A percentile compares a stretch with the other conserved stretches of the same genome.
Evolutionary conservation across 805 yeast genomes (phyloP).

Genomic region (Lachancea quebecensis): DNA sequence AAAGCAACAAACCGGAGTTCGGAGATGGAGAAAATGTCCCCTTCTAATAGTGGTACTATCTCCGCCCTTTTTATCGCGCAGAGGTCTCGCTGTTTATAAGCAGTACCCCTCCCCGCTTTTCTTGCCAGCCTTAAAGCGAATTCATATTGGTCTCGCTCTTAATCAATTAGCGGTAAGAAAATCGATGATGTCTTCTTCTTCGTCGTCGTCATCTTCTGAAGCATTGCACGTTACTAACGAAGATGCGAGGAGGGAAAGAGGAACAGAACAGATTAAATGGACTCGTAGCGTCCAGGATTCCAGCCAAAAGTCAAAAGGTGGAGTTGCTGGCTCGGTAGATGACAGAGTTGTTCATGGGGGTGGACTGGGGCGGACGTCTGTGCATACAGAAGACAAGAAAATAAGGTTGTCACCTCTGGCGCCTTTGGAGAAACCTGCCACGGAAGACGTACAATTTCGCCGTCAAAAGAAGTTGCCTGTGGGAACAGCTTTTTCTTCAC

Average conservation of each 20-base stretch:
- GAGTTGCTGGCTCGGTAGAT: not conserved
- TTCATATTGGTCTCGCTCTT: no score
- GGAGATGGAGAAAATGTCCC: no score
- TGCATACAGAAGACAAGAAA: not conserved
- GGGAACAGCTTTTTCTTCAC: conserved; percentile 13
- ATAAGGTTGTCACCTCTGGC: not conserved
- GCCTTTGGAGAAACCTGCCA: not conserved
- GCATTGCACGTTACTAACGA: no score
- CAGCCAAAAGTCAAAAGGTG: not conserved
- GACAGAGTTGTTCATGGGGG: not conserved
- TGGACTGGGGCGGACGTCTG: not conserved
- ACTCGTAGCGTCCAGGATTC: not conserved
- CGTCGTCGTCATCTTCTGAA: no score
- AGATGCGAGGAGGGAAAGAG: not conserved
- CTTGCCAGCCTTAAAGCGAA: no score
- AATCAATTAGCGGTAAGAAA: no score
- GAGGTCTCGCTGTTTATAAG: no score
- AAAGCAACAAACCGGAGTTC: no score
- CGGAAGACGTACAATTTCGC: not conserved
- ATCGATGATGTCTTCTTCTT: no score
- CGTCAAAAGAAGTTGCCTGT: not conserved
- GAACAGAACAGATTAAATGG: not conserved
- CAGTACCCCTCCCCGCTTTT: no score
- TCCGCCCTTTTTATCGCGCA: no score
- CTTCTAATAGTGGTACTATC: no score